Base-by-base conservation (phyloP, 768 basidiomycete species). In the Lactarius pseudohatsudake region DNA sequence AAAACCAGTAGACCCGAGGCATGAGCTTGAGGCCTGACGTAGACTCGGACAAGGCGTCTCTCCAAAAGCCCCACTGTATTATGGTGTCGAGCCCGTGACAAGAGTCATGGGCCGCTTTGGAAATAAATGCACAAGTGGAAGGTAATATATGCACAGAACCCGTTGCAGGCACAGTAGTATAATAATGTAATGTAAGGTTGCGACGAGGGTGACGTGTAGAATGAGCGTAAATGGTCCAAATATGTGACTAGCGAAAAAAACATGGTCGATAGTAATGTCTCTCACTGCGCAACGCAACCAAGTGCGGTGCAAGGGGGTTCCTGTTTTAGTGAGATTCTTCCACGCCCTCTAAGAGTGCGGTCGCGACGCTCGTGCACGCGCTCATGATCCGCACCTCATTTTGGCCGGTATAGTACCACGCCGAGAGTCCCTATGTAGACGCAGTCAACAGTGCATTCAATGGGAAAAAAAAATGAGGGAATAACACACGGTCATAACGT, bases 351-450 rank as follows among this genome's bases (percentile, higher is more conserved):
- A 28, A 45, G 28, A 85, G 59, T 18, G 80, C 79, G 43, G 71
- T 76, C 4, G 70, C 74, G 16, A 86, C 76, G 69, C 72, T 78
- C 13, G 66, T 73, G 68, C 82, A 85, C n/a, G 73, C 69, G 38
- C 80, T 76, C 77, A 86, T 76, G 30, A 79, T 66, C 7, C 69
- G 68, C 32, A 85, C 75, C 47, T 85, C 82, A 16, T 77, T 72
- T 71, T 89, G 84, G 18, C 88, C 88, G 0, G 76, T 67, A 71
- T 89, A 89, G 75, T 82, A 88, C 88, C 88, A 90, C 2, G 87
- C 79, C 65, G 82, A 84, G n/a, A 87, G 72, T 4, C 81, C 85
- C 87, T 88, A 65, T 18, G 32, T 15, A 38, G 36, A 62, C 8
- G 16, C 26, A 15, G 6, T 62, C 9, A n/a, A 66, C 13, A 34